phyloP scores from a whole-genome alignment of 768 basidiomycete species.

The Mrakia blollopis region DNA sequence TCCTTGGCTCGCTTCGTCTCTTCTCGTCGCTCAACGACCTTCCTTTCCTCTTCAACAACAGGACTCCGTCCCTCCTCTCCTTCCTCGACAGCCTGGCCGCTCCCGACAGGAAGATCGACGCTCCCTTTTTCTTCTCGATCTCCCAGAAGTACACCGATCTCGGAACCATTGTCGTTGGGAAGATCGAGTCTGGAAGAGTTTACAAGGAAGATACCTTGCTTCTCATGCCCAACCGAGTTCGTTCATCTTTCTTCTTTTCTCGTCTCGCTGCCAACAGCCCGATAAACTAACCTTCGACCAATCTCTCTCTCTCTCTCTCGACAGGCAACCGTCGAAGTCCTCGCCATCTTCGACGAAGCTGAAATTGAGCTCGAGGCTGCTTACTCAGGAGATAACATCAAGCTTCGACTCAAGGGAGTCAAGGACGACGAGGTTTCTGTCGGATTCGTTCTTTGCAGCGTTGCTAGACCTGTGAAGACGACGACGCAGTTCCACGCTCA shows the following conservation, averaged over 20 bases:
- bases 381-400: conserved; percentile 89
- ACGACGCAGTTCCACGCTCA: conserved; percentile 94
- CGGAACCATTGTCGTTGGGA: conserved; percentile 95
- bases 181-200: conserved; percentile 88
- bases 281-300: too few relatives aligned
- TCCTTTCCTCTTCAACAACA: conserved; percentile 33
- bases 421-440: conserved; percentile 93
- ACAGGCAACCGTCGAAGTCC: conserved; percentile 67
- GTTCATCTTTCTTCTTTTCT: not conserved
- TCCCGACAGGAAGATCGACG: conserved; percentile 86
- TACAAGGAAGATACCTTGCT: conserved; percentile 76
- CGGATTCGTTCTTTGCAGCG: conserved; percentile 82
- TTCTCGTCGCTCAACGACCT: not conserved
- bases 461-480: conserved; percentile 73
- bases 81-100: conserved; percentile 83
- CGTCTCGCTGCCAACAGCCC: too few relatives aligned
- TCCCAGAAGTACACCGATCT: conserved; percentile 99
- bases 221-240: conserved; percentile 74
- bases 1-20: not conserved
- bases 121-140: conserved; percentile 91
- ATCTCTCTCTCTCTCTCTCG: conserved; percentile 35
- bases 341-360: conserved; percentile 83
- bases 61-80: conserved; percentile 79
- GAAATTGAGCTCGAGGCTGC: conserved; percentile 78
- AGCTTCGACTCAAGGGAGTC: conserved; percentile 81